Percentiles rank a stretch among this genome's conserved stretches.
Conservation (phyloP, 345 rosid species). For the Dipteronia dyeriana region DNA sequence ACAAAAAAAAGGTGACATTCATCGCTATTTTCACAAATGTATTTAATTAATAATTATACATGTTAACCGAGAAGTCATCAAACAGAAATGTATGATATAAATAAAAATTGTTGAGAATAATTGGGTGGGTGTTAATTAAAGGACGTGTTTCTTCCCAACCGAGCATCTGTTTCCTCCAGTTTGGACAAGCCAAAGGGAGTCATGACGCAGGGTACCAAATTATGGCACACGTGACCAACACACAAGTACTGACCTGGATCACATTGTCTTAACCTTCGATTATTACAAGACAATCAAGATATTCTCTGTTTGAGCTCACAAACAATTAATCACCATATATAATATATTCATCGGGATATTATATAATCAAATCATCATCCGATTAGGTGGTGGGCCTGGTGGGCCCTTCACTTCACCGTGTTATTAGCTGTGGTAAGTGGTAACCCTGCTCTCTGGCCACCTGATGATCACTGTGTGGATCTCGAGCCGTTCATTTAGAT, state of each 20-base stretch:
- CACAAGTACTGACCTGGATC: neutral
- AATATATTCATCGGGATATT: neutral
- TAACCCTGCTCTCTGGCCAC: neutral
- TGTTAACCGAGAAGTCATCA: no score
- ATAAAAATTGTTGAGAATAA: neutral
- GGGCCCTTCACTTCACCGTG: neutral
- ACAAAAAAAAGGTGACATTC: no score
- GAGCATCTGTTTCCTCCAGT: slow-evolving; percentile 47
- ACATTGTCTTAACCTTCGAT: neutral
- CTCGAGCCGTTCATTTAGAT: neutral
- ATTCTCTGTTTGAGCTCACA: no score
- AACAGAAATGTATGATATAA: no score
- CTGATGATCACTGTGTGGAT: neutral
- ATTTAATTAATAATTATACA: no score
- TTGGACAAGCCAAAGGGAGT: slow-evolving; percentile 27
- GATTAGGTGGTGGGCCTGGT: neutral
- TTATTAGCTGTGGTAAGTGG: neutral
- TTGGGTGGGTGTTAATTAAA: neutral
- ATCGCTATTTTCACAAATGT: no score
- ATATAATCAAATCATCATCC: neutral
- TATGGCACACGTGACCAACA: neutral
- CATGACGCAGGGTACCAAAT: neutral
- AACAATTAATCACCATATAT: neutral
- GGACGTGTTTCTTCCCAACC: slow-evolving; percentile 48
- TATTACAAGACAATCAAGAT: neutral